Evolutionary conservation across 1,284 basidiomycete genomes (phyloP).

Genomic region (Ganoderma boninense): DNA sequence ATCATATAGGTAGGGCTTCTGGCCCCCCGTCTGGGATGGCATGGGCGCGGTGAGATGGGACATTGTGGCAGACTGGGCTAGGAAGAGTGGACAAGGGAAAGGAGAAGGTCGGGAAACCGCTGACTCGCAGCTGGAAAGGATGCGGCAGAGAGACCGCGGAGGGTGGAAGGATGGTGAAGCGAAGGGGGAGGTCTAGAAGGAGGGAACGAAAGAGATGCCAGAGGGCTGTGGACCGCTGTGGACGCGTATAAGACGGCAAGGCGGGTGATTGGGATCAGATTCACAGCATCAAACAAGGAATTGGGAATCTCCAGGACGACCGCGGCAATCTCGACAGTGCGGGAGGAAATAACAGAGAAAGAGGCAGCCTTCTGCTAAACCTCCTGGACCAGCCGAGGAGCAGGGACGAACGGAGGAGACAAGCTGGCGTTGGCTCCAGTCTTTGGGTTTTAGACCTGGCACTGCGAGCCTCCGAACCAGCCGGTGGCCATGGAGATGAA

Average conservation of each 20-base stretch:
- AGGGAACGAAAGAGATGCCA: conserved; percentile 18
- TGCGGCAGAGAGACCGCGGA: conserved; percentile 15
- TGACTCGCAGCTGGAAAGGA: conserved; percentile 38
- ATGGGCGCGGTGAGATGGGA: conserved; percentile 37
- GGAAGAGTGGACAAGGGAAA: conserved; percentile 24
- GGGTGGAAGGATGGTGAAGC: conserved; percentile 6
- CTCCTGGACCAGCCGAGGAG: conserved; percentile 21
- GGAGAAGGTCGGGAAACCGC: conserved; percentile 27
- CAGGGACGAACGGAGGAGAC: conserved; percentile 6
- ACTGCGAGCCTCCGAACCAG: neutral
- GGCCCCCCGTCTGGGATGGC: conserved; percentile 40
- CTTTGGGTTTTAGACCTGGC: neutral
- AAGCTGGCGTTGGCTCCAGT: neutral
- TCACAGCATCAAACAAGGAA: conserved; percentile 32
- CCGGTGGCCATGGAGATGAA: neutral
- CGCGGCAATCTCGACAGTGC: conserved; percentile 33
- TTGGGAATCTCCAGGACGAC: conserved; percentile 46
- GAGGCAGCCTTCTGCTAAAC: conserved; percentile 23
- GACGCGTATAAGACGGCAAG: conserved; percentile 18
- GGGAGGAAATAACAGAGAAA: conserved; percentile 22
- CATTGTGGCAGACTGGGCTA: conserved; percentile 26
- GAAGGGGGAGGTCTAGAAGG: conserved; percentile 19
- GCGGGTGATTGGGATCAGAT: conserved; percentile 34
- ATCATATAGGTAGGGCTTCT: conserved; percentile 56
- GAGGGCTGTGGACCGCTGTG: conserved; percentile 17